These are phyloP conservation scores for Dendrobium chrysotoxum DNA, from an alignment of 106 monocot genomes.

Conservation along the genomic window DNA sequence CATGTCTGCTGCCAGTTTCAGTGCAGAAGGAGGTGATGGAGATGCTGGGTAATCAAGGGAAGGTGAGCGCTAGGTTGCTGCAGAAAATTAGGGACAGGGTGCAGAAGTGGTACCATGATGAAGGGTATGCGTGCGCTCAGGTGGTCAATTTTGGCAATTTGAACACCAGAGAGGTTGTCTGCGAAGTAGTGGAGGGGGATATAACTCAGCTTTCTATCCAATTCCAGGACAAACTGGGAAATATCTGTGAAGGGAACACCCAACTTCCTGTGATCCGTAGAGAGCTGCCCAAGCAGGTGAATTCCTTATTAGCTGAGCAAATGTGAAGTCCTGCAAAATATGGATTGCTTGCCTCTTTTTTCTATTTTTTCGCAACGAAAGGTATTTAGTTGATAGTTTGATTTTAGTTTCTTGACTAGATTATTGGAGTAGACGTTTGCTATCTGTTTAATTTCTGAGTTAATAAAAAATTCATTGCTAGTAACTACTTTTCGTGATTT, in stretches of 20 bases:
- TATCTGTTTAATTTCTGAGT: not conserved
- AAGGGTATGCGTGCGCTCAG: conserved; percentile 95
- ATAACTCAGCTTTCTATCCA: conserved; percentile 78
- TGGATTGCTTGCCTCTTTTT: not conserved
- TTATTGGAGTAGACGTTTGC: not conserved
- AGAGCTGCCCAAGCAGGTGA: conserved; percentile 86
- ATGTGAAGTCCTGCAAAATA: not conserved
- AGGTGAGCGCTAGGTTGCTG: conserved; percentile 86
- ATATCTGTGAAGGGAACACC: conserved; percentile 85
- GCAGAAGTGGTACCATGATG: conserved; percentile 97
- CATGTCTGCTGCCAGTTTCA: conserved; percentile 64
- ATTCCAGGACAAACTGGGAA: conserved; percentile 97
- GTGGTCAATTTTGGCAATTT: conserved; percentile 97
- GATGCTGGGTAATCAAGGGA: conserved; percentile 76
- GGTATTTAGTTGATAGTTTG: not conserved
- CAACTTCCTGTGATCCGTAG: conserved; percentile 61
- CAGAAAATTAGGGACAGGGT: conserved; percentile 89
- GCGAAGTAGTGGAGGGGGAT: conserved; percentile 97
- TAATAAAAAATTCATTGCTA: not conserved
- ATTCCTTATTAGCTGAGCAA: not conserved
- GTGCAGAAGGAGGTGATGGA: conserved; percentile 65
- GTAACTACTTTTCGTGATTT: not conserved
- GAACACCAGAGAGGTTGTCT: conserved; percentile 90
- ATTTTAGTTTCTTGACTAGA: not conserved
- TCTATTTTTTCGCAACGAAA: not conserved